Evolutionary conservation across 495 filamentous ascomycete genomes (phyloP).

Genomic region (Rostrohypoxylon terebratum): DNA sequence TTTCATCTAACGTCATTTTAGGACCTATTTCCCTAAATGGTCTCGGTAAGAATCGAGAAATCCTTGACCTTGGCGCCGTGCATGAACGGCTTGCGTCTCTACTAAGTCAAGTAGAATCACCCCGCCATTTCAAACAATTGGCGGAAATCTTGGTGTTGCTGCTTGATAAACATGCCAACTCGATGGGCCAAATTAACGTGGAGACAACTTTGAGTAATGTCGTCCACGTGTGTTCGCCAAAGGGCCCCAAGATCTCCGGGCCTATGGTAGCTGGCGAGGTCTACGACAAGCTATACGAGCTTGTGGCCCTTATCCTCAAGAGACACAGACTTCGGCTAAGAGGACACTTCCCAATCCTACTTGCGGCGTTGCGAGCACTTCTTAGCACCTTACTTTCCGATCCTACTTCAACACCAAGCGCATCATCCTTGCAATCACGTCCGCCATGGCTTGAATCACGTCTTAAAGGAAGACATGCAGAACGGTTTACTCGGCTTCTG

Average conservation of each 20-base stretch:
- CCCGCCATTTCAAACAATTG: constrained; percentile 68
- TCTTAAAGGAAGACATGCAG: constrained; percentile 64
- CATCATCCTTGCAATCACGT: constrained; percentile 43
- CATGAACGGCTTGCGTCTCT: constrained; percentile 47
- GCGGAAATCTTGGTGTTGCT: constrained; percentile 67
- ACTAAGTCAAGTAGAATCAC: constrained; percentile 50
- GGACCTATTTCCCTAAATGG: constrained; percentile 16
- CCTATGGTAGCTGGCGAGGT: constrained; percentile 61
- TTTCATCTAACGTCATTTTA: constrained; percentile 38
- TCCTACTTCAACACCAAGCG: constrained; percentile 18
- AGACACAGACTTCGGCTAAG: constrained; percentile 60
- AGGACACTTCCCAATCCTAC: constrained; percentile 53
- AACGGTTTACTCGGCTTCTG: constrained; percentile 75
- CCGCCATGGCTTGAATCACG: constrained; percentile 49
- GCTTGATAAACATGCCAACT: constrained; percentile 64
- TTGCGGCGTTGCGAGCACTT: constrained; percentile 43
- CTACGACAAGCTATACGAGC: constrained; percentile 70
- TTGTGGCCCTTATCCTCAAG: constrained; percentile 70
- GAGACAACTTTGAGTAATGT: constrained; percentile 71
- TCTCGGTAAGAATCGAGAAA: constrained; percentile 13
- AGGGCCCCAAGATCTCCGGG: constrained; percentile 46
- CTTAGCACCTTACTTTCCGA: constrained; percentile 42
- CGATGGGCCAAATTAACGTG: constrained; percentile 76
- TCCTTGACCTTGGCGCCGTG: constrained; percentile 33
- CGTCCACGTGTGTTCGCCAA: constrained; percentile 61